Evolutionary conservation across 2,329 filamentous ascomycete genomes (phyloP).

Genomic region (Aspergillus fumigatiaffinis): DNA sequence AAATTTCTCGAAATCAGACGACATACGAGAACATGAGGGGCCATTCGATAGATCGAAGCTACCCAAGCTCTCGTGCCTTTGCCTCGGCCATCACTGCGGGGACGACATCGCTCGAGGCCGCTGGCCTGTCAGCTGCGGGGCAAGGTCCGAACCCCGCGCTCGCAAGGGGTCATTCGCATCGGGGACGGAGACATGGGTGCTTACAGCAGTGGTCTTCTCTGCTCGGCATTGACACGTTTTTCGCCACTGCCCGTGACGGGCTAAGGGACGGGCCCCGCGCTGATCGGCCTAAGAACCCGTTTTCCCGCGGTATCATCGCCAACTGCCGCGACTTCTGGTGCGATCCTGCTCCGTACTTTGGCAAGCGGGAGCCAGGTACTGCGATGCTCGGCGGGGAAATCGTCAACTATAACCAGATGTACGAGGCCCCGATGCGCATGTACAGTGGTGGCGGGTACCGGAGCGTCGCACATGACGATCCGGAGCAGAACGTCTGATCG

Average conservation of each 20-base stretch:
- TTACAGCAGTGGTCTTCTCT: constrained; percentile 77
- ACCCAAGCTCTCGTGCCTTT: constrained; percentile 55
- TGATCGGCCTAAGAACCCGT: constrained; percentile 69
- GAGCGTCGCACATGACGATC: constrained; percentile 47
- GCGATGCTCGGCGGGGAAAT: constrained; percentile 72
- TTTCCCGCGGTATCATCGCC: constrained; percentile 73
- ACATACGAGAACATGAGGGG: constrained; percentile 96
- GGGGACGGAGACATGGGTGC: constrained; percentile 55
- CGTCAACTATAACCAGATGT: constrained; percentile 85
- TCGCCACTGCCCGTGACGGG: constrained; percentile 80
- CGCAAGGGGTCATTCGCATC: constrained; percentile 46
- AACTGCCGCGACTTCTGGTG: constrained; percentile 98
- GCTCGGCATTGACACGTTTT: constrained; percentile 87
- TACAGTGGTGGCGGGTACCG: constrained; percentile 53
- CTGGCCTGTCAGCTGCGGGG: constrained; percentile 64
- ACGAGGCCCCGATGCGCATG: constrained; percentile 76
- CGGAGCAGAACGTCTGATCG: constrained; percentile 26
- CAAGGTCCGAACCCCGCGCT: constrained; percentile 58
- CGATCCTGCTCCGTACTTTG: constrained; percentile 78
- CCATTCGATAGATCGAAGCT: constrained; percentile 57
- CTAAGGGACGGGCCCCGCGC: constrained; percentile 47
- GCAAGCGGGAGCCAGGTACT: constrained; percentile 66
- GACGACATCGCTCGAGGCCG: constrained; percentile 60
- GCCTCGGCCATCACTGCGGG: constrained; percentile 68
- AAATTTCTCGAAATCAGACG: constrained; percentile 87